Base-by-base conservation (phyloP, 352 stramenopile species). In the Globisporangium nunn region DNA sequence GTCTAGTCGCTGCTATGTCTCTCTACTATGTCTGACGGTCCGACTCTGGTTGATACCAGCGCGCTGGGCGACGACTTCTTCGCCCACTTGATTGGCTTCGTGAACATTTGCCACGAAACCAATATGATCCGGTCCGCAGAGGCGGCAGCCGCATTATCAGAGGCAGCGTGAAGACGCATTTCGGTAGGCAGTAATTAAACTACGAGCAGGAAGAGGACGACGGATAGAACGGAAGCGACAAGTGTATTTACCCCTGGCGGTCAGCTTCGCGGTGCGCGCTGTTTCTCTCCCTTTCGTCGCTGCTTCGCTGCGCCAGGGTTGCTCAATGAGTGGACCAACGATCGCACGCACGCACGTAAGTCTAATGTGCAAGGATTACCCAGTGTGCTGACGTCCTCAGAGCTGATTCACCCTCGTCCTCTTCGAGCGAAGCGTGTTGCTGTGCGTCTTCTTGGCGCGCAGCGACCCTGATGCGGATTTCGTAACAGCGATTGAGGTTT, bases 31-130 rank as follows among this genome's bases (percentile, higher is more conserved):
- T n/a, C 41, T 54, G 30, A 55, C 44, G 44, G 17, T n/a, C 39
- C 28, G 18, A 10, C 23, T 50, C 14, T 10, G 3, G 2, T 35
- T n/a, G 35, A 28, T 46, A 10, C 5, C 56, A 85, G 75, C 52
- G 72, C 75, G 6, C 58, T 84, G 14, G 84, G 84, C 18, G 82
- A 94, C 56, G 72, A 84, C 18, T 94, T 94, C 52, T 94, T 94
- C 55, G 66, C 67, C 15, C 85, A 94, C 48, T 59, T 94, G 57
- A 85, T 83, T 60, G 72, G 85, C 28, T 93, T 93, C 33, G 69
- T 91, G 45, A 69, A 66, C 37, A 67, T 93, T 49, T 93, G 84
- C 59, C 78, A 89, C 50, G 76, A 83, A 29, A 89, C 80, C 52
- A 71, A 66, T 17, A 64, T 56, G 40, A 78, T 85, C 61, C 78